Base-by-base conservation (phyloP, 2,329 filamentous ascomycete species). In the Dactylellina parvicollis region DNA sequence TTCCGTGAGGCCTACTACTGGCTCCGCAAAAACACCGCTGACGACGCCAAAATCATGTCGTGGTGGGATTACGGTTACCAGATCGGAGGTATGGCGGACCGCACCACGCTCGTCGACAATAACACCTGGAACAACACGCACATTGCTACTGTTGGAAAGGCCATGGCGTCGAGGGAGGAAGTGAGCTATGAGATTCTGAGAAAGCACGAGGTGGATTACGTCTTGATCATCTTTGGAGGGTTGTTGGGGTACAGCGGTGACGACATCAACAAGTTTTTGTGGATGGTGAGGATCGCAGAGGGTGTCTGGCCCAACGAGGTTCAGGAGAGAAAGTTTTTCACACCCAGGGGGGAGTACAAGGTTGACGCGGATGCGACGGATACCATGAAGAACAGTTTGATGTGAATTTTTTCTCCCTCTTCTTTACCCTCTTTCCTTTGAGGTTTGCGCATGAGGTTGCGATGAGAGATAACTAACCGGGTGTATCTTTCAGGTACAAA, bases 41-140 rank as follows among this genome's bases (percentile, higher is more conserved):
- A 94, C 77, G 91, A 97, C 78, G 93, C 96, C 80, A 99, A 98
- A 86, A 90, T 99, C 80, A 98, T 98, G 94, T 95, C 93, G 0
- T 99, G 95, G 95, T 99, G 95, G 95, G 95, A 99, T 81, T 99
- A 99, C 79, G 95, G 95, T 76, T 99, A 99, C 84, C 95, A 99
- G 83, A 99, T 99, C 81, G 95, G 95, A 83, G 95, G 95, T 77
- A 99, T 99, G 95, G 95, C 95, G 54, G 95, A 99, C 81, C 88
- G 95, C 61, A 95, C 95, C 32, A 99, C 95, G 0, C 86, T 99
- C 32, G 95, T 99, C 32, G 95, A 99, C 85, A 99, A 99, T 85
- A 99, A 99, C 84, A 99, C 95, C 1, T 99, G 95, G 95, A 99
- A 99, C 85, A 99, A 99, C 84, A 99, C 95, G 5, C 95, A 99